These are phyloP conservation scores for Fusarium sp. DNA, from an alignment of 2,329 filamentous ascomycete species.

Conservation along the genomic window DNA sequence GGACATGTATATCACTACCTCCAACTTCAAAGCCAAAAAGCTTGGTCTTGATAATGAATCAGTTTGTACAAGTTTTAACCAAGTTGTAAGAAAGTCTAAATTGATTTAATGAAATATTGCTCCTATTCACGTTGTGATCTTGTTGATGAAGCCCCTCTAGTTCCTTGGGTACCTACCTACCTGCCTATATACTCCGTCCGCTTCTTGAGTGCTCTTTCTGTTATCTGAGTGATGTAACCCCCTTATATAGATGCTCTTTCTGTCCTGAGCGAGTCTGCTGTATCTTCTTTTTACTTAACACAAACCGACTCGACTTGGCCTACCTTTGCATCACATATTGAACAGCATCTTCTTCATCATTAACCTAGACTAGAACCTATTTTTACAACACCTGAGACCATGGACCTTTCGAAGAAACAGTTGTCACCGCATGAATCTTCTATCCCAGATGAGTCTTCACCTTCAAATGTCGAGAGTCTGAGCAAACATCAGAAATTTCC, in stretches of 20 bases:
- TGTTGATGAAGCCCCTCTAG: background rate
- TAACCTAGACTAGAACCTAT: no score
- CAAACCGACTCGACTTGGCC: no score
- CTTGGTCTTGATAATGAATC: slow-evolving; percentile 13
- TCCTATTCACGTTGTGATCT: background rate
- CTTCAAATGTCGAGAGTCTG: slow-evolving; percentile 23
- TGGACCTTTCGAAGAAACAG: background rate
- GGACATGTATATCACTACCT: slow-evolving; percentile 16
- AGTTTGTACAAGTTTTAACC: background rate
- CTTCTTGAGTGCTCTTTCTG: no score
- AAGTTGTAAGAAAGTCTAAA: no score
- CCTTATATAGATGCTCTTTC: no score
- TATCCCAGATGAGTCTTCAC: slow-evolving; percentile 16
- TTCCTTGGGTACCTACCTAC: background rate
- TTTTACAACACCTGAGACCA: background rate
- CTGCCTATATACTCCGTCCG: no score
- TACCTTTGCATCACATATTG: no score
- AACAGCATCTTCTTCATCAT: no score
- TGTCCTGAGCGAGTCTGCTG: background rate
- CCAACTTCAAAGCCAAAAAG: background rate
- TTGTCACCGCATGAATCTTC: background rate
- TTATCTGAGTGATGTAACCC: no score
- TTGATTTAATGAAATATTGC: no score
- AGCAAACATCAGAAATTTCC: background rate
- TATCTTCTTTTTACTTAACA: background rate